Base-by-base conservation (phyloP, 176 grass and related monocot species). In the Ampelocalamus luodianensis region DNA sequence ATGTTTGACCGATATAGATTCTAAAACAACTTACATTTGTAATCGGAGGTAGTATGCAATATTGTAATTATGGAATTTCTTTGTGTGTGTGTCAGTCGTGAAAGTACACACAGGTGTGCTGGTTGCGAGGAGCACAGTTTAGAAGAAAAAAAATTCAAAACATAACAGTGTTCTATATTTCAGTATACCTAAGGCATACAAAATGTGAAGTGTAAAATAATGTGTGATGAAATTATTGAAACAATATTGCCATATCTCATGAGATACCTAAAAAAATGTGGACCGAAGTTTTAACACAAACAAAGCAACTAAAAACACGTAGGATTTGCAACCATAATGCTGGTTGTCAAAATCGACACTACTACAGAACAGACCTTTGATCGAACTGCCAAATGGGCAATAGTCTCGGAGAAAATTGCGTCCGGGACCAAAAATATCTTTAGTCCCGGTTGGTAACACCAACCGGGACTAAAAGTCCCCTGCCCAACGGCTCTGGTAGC, bases 201-300 rank as follows among this genome's bases (percentile, higher is more conserved):
- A 81, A 87, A 66, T 16, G 63, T 15, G 7, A 81, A 87, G 54
- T 16, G 63, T 15, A 5, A 53, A 55, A 73, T 43, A 53, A 53
- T 27, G 16, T 54, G 32, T 55, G 18, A 8, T 63, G 3, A 50
- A 1, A 16, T 8, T 43, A 72, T 36, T 45, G 53, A 72, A 51
- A 65, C 9, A 55, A 24, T 51, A 20, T 73, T 37, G 4, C 6
- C 27, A 80, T 34, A n/a, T 66, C 61, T 51, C 12, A 16, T 80
- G 9, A 38, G n/a, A 72, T 66, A 15, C 29, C 22, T 50, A 51
- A 55, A 54, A 54, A 29, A 13, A 38, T 43, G 10, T 43, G 38
- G 32, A 71, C 40, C 13, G 40, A 50, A 23, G 26, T 34, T 16
- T 68, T 85, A 46, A 39, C 10, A 64, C 42, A 72, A 23, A 63